Evolutionary conservation across 768 basidiomycete species (phyloP).

Genomic region (Russula ochroleuca): DNA sequence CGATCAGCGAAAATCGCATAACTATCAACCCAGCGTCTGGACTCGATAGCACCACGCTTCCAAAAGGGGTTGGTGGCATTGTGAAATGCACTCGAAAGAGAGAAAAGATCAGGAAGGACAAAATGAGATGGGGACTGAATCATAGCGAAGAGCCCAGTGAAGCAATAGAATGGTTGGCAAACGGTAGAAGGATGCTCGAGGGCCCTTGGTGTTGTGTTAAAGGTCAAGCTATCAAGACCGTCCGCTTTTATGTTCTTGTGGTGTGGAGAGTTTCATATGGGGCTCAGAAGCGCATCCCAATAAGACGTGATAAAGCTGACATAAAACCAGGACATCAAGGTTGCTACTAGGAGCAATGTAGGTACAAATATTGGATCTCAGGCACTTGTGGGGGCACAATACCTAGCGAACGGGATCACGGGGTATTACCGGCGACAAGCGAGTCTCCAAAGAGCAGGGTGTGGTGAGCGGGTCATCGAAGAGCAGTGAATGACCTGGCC

Average conservation of each 20-base stretch:
- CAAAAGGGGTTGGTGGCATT: slow-evolving; percentile 56
- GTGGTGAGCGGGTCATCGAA: too few species aligned
- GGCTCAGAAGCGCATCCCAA: slow-evolving; percentile 5
- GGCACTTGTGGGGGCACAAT: background rate
- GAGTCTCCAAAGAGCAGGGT: background rate
- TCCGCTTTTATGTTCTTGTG: slow-evolving; percentile 16
- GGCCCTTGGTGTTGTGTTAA: slow-evolving; percentile 3
- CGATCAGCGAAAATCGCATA: slow-evolving; percentile 55
- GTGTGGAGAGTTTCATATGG: background rate
- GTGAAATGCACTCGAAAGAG: slow-evolving; percentile 40
- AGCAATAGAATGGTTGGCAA: background rate
- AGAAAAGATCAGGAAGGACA: slow-evolving; percentile 53
- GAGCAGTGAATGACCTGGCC: too few species aligned
- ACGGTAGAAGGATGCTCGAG: background rate
- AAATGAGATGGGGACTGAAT: slow-evolving; percentile 32
- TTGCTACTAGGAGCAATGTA: background rate
- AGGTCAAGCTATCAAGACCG: background rate
- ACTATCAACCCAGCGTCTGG: slow-evolving; percentile 58
- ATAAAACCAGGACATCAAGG: background rate
- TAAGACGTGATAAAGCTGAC: slow-evolving; percentile 6
- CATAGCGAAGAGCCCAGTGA: slow-evolving; percentile 12
- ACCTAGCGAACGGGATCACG: background rate
- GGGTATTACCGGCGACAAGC: background rate
- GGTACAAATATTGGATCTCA: slow-evolving; percentile 2
- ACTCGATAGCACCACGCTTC: slow-evolving; percentile 50